These are phyloP conservation scores for Corynespora cassiicola DNA, from an alignment of 2,329 filamentous ascomycete species.

Conservation along the genomic window DNA sequence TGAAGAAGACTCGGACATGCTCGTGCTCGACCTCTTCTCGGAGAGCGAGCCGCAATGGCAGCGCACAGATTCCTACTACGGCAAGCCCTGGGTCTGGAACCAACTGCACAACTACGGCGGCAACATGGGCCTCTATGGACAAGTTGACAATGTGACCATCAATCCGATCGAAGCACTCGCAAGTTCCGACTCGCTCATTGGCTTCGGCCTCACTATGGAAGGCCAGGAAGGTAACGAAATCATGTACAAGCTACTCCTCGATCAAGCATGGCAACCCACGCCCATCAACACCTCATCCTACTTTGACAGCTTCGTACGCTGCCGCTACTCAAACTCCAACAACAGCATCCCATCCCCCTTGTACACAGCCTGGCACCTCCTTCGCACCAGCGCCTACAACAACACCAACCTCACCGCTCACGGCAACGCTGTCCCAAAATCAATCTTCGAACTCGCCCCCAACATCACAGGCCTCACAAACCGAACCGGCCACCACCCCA, in stretches of 20 bases:
- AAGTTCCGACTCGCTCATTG: slow-evolving; percentile 52
- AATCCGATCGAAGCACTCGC: slow-evolving; percentile 54
- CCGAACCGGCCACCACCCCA: slow-evolving; percentile 51
- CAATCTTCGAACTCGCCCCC: slow-evolving; percentile 55
- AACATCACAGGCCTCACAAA: slow-evolving; percentile 49
- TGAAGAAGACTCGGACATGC: slow-evolving; percentile 51
- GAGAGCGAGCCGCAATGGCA: slow-evolving; percentile 60
- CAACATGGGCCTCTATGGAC: slow-evolving; percentile 59
- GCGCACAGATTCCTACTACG: slow-evolving; percentile 57
- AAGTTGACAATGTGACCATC: slow-evolving; percentile 56
- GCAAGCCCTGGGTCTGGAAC: slow-evolving; percentile 63
- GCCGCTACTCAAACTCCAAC: slow-evolving; percentile 46
- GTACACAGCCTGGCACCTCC: slow-evolving; percentile 55
- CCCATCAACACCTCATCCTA: slow-evolving; percentile 55
- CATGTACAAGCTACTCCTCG: slow-evolving; percentile 58
- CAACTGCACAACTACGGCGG: slow-evolving; percentile 59
- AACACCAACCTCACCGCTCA: slow-evolving; percentile 54
- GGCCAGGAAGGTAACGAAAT: slow-evolving; percentile 62
- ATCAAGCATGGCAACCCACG: slow-evolving; percentile 56
- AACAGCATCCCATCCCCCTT: slow-evolving; percentile 29
- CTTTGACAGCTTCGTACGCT: slow-evolving; percentile 54
- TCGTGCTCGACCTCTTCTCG: slow-evolving; percentile 60
- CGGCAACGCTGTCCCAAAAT: slow-evolving; percentile 53
- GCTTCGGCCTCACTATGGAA: slow-evolving; percentile 58
- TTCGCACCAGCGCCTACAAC: slow-evolving; percentile 56